Conservation (phyloP, 2,329 filamentous ascomycete genomes). For the Geosmithia morbida region DNA sequence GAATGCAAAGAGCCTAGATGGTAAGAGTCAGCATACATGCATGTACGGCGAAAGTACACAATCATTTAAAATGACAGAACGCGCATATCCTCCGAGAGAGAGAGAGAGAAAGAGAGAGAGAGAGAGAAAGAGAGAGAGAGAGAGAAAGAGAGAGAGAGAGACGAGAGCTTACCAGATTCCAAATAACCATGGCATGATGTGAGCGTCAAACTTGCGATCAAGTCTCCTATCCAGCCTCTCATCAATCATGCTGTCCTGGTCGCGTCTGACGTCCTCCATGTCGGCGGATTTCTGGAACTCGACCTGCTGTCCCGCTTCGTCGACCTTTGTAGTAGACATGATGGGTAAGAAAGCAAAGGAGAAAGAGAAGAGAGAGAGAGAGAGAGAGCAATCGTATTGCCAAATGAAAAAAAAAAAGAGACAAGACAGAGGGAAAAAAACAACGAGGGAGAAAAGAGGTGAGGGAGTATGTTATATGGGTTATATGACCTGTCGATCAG, state of each 20-base stretch:
- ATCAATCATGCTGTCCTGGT: neutral
- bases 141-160: neutral
- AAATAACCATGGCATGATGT: slow-evolving; percentile 1
- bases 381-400: no score
- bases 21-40: no score
- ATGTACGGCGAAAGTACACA: no score
- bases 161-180: neutral
- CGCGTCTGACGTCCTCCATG: neutral
- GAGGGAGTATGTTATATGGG: no score
- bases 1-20: neutral
- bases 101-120: no score
- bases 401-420: neutral
- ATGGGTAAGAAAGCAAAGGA: neutral
- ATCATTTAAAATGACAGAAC: no score
- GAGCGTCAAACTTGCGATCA: neutral
- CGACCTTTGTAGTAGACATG: neutral
- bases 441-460: no score
- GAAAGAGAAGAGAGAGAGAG: neutral
- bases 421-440: neutral
- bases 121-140: no score
- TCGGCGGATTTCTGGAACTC: neutral
- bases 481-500: no score
- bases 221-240: neutral
- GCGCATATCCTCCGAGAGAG: no score
- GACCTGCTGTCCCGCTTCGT: neutral